phyloP scores from a whole-genome alignment of 306 rosid genomes.

The Sophora flavescens region DNA sequence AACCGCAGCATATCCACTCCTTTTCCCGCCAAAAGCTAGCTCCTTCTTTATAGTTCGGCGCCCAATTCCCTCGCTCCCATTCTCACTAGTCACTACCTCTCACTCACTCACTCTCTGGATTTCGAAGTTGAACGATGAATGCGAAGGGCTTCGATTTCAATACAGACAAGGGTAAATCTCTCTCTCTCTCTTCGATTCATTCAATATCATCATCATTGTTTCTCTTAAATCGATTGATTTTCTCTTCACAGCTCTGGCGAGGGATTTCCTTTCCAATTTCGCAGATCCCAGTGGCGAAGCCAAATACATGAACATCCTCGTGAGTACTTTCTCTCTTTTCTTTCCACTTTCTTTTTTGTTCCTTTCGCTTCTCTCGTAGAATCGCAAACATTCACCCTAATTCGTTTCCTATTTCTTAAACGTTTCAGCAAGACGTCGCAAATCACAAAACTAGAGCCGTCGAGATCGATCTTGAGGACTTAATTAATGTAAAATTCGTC shows the following conservation, averaged over 20 bases:
- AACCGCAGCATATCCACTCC: slow-evolving; percentile 9
- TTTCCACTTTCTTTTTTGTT: not conserved
- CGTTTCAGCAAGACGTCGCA: slow-evolving; percentile 87
- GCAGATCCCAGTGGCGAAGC: slow-evolving; percentile 77
- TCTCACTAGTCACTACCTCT: not conserved
- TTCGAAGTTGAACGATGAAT: slow-evolving; percentile 53
- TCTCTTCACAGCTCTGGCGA: slow-evolving; percentile 66
- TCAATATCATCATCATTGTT: not conserved
- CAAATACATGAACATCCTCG: slow-evolving; percentile 80
- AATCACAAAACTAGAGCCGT: slow-evolving; percentile 81
- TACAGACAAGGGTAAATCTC: slow-evolving; percentile 72
- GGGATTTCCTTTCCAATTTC: slow-evolving; percentile 81
- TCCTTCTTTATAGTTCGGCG: slow-evolving; percentile 59
- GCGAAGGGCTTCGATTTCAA: slow-evolving; percentile 61
- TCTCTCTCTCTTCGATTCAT: not conserved
- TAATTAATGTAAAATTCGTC: slow-evolving; percentile 60
- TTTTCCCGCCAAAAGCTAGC: slow-evolving; percentile 88
- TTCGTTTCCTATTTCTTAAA: not conserved
- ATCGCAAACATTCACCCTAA: slow-evolving; percentile 30
- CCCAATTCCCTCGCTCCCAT: slow-evolving; percentile 48
- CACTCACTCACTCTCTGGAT: not conserved
- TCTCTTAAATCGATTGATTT: not conserved
- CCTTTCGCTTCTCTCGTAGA: not conserved
- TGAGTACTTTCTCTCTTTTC: slow-evolving; percentile 38
- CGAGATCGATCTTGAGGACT: slow-evolving; percentile 85